These are phyloP conservation scores for Lodderomyces oxycetoniae DNA, from an alignment of 1,139 yeast genomes.

Conservation along the genomic window DNA sequence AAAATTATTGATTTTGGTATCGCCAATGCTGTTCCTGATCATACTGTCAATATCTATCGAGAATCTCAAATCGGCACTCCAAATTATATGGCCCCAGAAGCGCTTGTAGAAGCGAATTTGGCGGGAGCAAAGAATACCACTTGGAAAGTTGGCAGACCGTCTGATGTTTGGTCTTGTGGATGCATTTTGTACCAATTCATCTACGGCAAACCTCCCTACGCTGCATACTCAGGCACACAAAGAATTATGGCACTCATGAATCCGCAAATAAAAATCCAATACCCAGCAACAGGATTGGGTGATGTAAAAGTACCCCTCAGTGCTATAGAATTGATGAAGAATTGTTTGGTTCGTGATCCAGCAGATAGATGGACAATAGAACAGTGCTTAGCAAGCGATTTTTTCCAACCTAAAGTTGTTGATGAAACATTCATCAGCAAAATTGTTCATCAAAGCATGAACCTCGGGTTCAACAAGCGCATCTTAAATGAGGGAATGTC, in stretches of 20 bases:
- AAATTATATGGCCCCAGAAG: slow-evolving; percentile 97
- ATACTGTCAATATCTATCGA: slow-evolving; percentile 84
- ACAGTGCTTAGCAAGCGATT: slow-evolving; percentile 52
- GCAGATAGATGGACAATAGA: slow-evolving; percentile 60
- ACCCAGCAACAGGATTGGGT: slow-evolving; percentile 60
- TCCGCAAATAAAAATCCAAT: slow-evolving; percentile 73
- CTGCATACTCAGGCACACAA: slow-evolving; percentile 71
- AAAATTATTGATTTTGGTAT: slow-evolving; percentile 95
- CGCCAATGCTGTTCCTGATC: slow-evolving; percentile 90
- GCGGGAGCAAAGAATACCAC: slow-evolving; percentile 33
- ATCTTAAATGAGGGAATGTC: slow-evolving; percentile 33
- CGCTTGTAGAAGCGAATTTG: slow-evolving; percentile 61
- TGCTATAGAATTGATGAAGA: slow-evolving; percentile 66
- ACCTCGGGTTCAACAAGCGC: slow-evolving; percentile 51
- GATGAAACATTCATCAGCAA: slow-evolving; percentile 64
- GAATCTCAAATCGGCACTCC: slow-evolving; percentile 95
- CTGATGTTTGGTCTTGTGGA: slow-evolving; percentile 98
- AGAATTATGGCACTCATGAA: slow-evolving; percentile 82
- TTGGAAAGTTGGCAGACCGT: slow-evolving; percentile 91
- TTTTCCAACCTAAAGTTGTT: slow-evolving; percentile 71
- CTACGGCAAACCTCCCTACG: slow-evolving; percentile 91
- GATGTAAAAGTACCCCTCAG: slow-evolving; percentile 63
- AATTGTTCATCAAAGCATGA: slow-evolving; percentile 70
- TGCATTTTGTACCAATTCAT: slow-evolving; percentile 94
- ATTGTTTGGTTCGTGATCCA: slow-evolving; percentile 74